Evolutionary conservation across 164 flowering plant species (phyloP).

Genomic region (Vitis labrusca): DNA sequence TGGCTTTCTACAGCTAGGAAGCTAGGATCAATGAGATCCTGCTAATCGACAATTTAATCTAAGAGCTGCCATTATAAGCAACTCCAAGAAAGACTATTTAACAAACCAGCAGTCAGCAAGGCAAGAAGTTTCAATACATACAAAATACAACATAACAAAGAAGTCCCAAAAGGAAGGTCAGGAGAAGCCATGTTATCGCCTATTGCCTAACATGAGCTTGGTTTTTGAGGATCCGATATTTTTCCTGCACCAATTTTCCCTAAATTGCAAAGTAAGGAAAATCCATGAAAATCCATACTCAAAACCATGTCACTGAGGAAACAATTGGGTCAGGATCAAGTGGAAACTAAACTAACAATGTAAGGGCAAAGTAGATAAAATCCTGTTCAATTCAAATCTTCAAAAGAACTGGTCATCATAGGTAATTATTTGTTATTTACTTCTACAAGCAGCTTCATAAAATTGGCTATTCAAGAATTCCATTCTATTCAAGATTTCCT

Average conservation of each 20-base stretch:
- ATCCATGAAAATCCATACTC: neutral
- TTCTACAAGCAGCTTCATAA: too few relatives aligned
- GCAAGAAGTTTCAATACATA: neutral
- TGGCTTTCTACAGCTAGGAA: neutral
- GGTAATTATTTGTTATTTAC: too few relatives aligned
- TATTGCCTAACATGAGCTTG: neutral
- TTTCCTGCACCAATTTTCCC: neutral
- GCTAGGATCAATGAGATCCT: neutral
- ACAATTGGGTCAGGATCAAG: neutral
- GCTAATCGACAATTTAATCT: too few relatives aligned
- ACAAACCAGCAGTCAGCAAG: neutral
- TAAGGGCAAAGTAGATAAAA: neutral
- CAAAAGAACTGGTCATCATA: too few relatives aligned
- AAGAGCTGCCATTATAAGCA: too few relatives aligned
- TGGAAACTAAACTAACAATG: neutral
- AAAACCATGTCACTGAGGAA: neutral
- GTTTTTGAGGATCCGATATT: neutral
- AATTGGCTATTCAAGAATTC: too few relatives aligned
- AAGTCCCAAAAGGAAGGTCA: neutral
- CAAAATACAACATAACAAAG: neutral
- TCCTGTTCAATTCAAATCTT: neutral
- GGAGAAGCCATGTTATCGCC: neutral
- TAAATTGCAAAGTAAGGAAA: neutral
- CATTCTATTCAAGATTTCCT: too few relatives aligned
- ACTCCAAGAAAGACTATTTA: neutral